These are phyloP conservation scores for Ophiostoma triangulosporum DNA, from an alignment of 2,329 filamentous ascomycete species.

Conservation along the genomic window DNA sequence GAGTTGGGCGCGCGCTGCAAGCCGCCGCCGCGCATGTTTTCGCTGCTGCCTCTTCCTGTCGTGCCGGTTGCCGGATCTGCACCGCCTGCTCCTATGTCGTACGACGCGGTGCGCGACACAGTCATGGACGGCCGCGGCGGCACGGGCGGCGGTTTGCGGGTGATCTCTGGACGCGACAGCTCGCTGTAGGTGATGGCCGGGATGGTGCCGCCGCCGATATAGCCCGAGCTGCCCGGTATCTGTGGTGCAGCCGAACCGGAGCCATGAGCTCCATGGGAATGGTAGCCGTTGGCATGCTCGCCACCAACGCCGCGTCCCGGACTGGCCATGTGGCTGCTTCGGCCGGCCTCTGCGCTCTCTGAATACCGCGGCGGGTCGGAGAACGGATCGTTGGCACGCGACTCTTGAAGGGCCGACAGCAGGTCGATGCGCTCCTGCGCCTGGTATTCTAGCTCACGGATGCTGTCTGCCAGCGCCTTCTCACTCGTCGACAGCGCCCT, in stretches of 20 bases:
- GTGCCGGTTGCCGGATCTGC: neutral
- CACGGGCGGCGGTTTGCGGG: slow-evolving; percentile 30
- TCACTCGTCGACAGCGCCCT: slow-evolving; percentile 58
- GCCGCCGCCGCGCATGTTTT: neutral
- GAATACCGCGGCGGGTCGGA: slow-evolving; percentile 7
- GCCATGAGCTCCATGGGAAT: neutral
- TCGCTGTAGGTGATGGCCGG: slow-evolving; percentile 69
- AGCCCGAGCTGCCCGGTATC: slow-evolving; percentile 27
- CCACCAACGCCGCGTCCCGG: neutral
- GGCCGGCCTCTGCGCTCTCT: neutral
- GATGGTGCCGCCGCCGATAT: slow-evolving; percentile 70
- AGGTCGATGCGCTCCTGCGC: slow-evolving; percentile 89
- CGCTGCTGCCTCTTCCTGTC: neutral
- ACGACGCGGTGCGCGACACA: slow-evolving; percentile 32
- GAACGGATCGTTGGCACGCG: slow-evolving; percentile 32
- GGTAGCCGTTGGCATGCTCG: neutral
- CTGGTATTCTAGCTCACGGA: slow-evolving; percentile 73
- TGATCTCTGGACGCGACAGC: slow-evolving; percentile 45
- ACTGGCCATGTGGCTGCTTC: neutral
- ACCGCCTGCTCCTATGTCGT: slow-evolving; percentile 22
- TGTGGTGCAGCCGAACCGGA: neutral
- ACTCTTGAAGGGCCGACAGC: slow-evolving; percentile 63
- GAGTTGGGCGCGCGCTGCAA: neutral
- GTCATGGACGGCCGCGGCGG: slow-evolving; percentile 38
- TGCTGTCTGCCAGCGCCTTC: slow-evolving; percentile 64